Percentiles rank a stretch among this genome's conserved stretches.
These are phyloP conservation scores for Solanum etuberosum DNA, from an alignment of 257 asterid species.

Conservation along the genomic window DNA sequence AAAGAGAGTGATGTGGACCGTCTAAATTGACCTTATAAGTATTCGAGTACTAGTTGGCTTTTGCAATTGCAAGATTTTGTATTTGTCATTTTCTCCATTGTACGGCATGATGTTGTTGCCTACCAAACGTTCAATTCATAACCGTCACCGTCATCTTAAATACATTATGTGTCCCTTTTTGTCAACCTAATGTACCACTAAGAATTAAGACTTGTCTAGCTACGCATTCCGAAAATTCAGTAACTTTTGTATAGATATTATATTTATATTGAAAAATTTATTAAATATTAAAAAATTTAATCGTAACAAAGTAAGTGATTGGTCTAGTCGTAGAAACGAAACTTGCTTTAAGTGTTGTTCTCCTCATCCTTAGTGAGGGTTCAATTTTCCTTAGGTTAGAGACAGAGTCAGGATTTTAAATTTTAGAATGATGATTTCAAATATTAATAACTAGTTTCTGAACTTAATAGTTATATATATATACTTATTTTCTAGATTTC, in stretches of 20 bases:
- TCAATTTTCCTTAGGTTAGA: too few relatives aligned
- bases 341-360: not conserved
- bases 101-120: not conserved
- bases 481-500: too few relatives aligned
- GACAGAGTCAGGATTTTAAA: accelerated
- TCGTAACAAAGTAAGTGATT: not conserved
- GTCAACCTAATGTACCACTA: not conserved
- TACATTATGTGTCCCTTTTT: not conserved
- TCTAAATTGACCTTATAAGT: not conserved
- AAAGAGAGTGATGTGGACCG: not conserved
- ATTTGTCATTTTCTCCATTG: not conserved
- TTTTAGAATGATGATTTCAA: too few relatives aligned
- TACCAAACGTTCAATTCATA: not conserved
- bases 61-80: not conserved
- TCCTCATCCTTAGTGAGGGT: not conserved
- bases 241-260: not conserved
- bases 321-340: accelerated
- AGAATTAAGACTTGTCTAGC: not conserved
- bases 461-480: too few relatives aligned
- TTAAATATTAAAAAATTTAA: too few relatives aligned
- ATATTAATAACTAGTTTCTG: too few relatives aligned
- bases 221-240: accelerated
- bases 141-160: not conserved
- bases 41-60: not conserved
- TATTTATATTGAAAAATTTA: too few relatives aligned